Conservation (phyloP, 1,139 yeast species). For the Yamadazyma taylorii region DNA sequence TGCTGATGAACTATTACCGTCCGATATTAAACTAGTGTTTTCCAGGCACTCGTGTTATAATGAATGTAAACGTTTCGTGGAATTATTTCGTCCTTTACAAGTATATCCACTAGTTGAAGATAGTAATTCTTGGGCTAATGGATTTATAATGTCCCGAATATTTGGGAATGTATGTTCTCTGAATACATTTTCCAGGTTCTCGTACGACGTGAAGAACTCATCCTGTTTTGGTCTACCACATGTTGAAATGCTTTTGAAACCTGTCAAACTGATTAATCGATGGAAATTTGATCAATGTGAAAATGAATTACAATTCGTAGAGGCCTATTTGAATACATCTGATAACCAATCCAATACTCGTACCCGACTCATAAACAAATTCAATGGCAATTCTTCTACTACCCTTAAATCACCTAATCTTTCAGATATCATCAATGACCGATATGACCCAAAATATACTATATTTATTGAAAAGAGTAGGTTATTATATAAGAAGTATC, state of each 20-base stretch:
- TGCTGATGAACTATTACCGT: slow-evolving; percentile 37
- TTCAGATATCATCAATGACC: slow-evolving; percentile 4
- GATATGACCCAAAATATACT: slow-evolving; percentile 9
- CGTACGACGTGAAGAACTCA: slow-evolving; percentile 31
- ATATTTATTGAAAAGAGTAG: slow-evolving; percentile 13
- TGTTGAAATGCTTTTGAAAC: slow-evolving; percentile 15
- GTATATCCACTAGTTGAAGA: slow-evolving; percentile 49
- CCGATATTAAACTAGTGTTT: slow-evolving; percentile 40
- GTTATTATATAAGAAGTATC: slow-evolving; percentile 10
- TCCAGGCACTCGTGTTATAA: slow-evolving; percentile 57
- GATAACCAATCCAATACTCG: no score
- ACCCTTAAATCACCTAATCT: neutral
- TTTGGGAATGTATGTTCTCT: slow-evolving; percentile 42
- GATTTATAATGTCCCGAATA: slow-evolving; percentile 42
- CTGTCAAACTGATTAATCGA: slow-evolving; percentile 28
- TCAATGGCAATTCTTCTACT: neutral
- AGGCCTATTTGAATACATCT: slow-evolving; percentile 3
- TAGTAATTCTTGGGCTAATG: slow-evolving; percentile 34
- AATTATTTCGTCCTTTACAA: slow-evolving; percentile 39
- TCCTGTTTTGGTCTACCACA: slow-evolving; percentile 28
- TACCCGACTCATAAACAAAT: no score
- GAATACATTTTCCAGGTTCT: slow-evolving; percentile 16
- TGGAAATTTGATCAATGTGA: slow-evolving; percentile 38
- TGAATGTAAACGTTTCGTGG: slow-evolving; percentile 43
- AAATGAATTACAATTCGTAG: slow-evolving; percentile 25